Evolutionary conservation across 805 yeast species (phyloP).

Genomic region (Spathaspora girioi): DNA sequence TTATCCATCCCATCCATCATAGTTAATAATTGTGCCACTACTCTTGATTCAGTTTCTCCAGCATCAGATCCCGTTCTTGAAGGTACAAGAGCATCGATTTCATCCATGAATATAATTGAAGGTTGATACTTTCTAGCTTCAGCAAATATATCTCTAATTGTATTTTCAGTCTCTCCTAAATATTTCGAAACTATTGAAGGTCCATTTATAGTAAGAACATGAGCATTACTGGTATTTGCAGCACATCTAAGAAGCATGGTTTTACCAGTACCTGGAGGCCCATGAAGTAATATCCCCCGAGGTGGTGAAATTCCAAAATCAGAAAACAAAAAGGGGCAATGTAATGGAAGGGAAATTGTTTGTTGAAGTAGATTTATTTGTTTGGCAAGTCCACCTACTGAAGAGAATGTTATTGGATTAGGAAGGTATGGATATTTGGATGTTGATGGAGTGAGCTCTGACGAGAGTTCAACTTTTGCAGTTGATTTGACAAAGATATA

Average conservation of each 20-base stretch:
- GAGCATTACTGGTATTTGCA: slow-evolving; percentile 65
- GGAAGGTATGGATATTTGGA: slow-evolving; percentile 44
- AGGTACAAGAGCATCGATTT: slow-evolving; percentile 90
- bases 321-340: slow-evolving; percentile 69
- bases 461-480: neutral
- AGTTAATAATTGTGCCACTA: slow-evolving; percentile 83
- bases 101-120: slow-evolving; percentile 83
- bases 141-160: slow-evolving; percentile 72
- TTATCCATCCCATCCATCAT: slow-evolving; percentile 76
- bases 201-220: slow-evolving; percentile 80
- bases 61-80: slow-evolving; percentile 77
- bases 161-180: slow-evolving; percentile 89
- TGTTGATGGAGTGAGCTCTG: slow-evolving; percentile 13
- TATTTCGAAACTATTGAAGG: slow-evolving; percentile 91
- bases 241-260: slow-evolving; percentile 86
- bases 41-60: slow-evolving; percentile 86
- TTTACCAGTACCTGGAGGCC: slow-evolving; percentile 97
- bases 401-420: slow-evolving; percentile 40
- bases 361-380: slow-evolving; percentile 61
- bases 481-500: slow-evolving; percentile 32
- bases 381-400: slow-evolving; percentile 73
- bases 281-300: slow-evolving; percentile 87
- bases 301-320: slow-evolving; percentile 92
- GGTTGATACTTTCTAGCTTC: slow-evolving; percentile 90
- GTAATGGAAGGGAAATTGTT: slow-evolving; percentile 76